These are phyloP conservation scores for Penicillium verhagenii DNA, from an alignment of 495 filamentous ascomycete species.

Conservation along the genomic window DNA sequence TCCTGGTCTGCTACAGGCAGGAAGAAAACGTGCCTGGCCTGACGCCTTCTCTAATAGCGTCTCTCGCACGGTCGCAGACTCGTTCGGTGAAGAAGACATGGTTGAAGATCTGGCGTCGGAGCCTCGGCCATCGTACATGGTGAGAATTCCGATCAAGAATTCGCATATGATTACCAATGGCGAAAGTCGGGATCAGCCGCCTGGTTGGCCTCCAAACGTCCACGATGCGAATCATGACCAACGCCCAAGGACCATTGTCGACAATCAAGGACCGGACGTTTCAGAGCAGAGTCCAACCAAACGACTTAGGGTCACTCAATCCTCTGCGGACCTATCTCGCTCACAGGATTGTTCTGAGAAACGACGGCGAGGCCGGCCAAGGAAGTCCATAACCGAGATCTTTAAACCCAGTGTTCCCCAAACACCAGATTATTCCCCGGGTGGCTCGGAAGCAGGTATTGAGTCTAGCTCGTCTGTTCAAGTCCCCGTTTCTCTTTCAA, in stretches of 20 bases:
- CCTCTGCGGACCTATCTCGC: constrained; percentile 1
- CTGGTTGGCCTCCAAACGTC: neutral
- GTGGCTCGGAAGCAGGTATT: neutral
- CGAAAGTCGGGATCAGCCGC: neutral
- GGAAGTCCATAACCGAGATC: constrained; percentile 30
- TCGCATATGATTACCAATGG: constrained; percentile 2
- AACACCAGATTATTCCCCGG: constrained; percentile 9
- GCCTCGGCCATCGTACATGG: constrained; percentile 15
- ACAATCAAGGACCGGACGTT: neutral
- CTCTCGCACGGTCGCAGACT: constrained; percentile 32
- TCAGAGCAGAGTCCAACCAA: constrained; percentile 26
- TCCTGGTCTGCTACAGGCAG: constrained; percentile 38
- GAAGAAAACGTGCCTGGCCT: constrained; percentile 38
- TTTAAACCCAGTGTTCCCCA: constrained; percentile 14
- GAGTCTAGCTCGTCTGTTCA: constrained; percentile 1
- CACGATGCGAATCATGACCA: neutral
- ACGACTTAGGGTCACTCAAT: constrained; percentile 31
- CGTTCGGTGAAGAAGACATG: constrained; percentile 41
- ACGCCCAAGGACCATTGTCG: neutral
- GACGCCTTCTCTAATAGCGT: constrained; percentile 31
- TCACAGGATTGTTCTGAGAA: constrained; percentile 11
- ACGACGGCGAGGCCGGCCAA: constrained; percentile 28
- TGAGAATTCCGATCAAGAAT: constrained; percentile 33
- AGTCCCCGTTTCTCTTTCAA: neutral
- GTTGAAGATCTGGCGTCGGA: constrained; percentile 30